A percentile compares a stretch with the other conserved stretches of the same genome.
These are phyloP conservation scores for Clarireedia hainanense DNA, from an alignment of 2,329 filamentous ascomycete genomes.

Conservation along the genomic window DNA sequence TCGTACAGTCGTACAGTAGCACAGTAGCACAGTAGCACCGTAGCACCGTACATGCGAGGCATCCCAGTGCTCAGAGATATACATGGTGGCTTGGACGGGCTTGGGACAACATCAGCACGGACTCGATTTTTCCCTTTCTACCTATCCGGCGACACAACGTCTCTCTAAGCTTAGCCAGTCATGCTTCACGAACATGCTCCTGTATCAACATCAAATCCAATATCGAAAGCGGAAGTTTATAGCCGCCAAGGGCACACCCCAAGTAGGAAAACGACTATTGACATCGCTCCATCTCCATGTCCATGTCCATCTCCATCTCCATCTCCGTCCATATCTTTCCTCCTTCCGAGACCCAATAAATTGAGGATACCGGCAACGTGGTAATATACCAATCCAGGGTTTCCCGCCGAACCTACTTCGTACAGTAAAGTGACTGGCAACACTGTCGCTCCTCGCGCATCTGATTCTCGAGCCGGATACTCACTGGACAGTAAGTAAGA, in stretches of 20 bases:
- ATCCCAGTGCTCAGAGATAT: not conserved
- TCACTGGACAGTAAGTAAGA: not conserved
- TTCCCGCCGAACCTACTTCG: not conserved
- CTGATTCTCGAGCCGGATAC: not conserved
- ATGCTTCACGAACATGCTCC: not conserved
- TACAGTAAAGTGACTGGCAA: no score
- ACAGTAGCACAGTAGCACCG: no score
- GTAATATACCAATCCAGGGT: constrained; percentile 4
- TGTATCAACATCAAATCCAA: not conserved
- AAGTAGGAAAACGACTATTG: not conserved
- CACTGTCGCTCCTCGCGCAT: not conserved
- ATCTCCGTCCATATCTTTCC: not conserved
- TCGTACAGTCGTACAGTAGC: no score
- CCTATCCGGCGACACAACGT: no score
- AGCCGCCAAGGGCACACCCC: not conserved
- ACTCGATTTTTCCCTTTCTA: no score
- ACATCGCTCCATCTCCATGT: not conserved
- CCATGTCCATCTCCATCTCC: not conserved
- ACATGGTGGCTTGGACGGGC: not conserved
- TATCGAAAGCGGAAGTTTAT: no score
- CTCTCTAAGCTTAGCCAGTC: no score
- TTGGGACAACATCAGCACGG: no score
- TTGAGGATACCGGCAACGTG: constrained; percentile 3
- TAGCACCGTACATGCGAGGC: no score
- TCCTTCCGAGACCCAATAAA: constrained; percentile 2